Conservation (phyloP, 2,329 filamentous ascomycete species). For the Penicillium sp. region DNA sequence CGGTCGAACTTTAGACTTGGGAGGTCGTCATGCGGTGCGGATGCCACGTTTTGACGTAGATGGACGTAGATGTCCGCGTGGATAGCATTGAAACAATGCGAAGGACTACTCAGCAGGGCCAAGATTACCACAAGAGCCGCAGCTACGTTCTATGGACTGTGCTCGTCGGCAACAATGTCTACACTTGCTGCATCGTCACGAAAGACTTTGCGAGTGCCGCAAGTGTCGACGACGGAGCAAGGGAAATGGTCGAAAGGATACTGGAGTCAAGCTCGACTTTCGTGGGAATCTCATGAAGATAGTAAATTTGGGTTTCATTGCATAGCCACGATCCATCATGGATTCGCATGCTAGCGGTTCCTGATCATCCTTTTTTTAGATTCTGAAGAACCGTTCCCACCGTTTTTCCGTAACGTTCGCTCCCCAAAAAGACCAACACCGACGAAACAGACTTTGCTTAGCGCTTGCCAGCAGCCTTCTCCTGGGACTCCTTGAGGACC, state of each 20-base stretch:
- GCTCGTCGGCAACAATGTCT: neutral
- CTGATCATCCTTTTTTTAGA: conserved; percentile 34
- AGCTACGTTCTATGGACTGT: neutral
- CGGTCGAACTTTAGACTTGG: neutral
- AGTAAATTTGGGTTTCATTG: conserved; percentile 34
- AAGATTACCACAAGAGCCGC: neutral
- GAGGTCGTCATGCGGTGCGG: neutral
- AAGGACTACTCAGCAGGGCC: neutral
- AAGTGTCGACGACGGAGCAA: neutral
- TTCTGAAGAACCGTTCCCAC: conserved; percentile 36
- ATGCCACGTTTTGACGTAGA: neutral
- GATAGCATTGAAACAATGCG: neutral
- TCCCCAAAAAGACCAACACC: conserved; percentile 38
- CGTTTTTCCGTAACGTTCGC: conserved; percentile 37
- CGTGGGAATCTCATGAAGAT: conserved; percentile 29
- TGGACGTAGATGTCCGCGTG: neutral
- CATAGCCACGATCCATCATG: conserved; percentile 31
- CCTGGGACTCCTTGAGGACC: conserved; percentile 97
- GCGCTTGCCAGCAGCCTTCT: conserved; percentile 55
- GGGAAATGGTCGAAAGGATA: neutral
- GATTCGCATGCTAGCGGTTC: conserved; percentile 31
- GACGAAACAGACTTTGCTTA: conserved; percentile 37
- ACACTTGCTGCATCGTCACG: neutral
- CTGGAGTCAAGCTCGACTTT: neutral
- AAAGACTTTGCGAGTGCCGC: neutral